phyloP scores from a whole-genome alignment of 2,329 filamentous ascomycete species.

The Cladophialophora immunda region DNA sequence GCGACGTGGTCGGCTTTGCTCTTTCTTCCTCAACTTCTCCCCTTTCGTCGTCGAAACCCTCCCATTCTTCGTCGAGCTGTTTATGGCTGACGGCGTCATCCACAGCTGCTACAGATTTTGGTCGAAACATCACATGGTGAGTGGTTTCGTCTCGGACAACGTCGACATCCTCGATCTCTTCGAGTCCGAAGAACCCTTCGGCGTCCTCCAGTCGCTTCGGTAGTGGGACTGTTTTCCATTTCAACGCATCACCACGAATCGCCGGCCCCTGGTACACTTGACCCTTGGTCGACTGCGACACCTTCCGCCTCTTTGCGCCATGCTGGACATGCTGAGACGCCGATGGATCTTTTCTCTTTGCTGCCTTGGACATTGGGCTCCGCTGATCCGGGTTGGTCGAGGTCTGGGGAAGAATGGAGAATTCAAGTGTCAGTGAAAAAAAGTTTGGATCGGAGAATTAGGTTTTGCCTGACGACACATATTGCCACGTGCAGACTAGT shows the following conservation, averaged over 20 bases:
- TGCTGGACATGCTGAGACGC: slow-evolving; percentile 22
- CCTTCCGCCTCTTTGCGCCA: slow-evolving; percentile 29
- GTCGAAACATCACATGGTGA: slow-evolving; percentile 73
- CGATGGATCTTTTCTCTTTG: slow-evolving; percentile 46
- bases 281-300: slow-evolving; percentile 10
- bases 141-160: slow-evolving; percentile 70
- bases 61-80: slow-evolving; percentile 64
- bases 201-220: slow-evolving; percentile 85
- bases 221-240: slow-evolving; percentile 70
- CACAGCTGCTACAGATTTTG: slow-evolving; percentile 42
- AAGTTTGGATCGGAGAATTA: not conserved
- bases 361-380: slow-evolving; percentile 29
- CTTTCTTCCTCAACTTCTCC: slow-evolving; percentile 39
- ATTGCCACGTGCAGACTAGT: too few relatives aligned
- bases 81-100: slow-evolving; percentile 47
- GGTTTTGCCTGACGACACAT: not conserved
- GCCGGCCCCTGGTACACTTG: slow-evolving; percentile 23
- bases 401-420: not conserved
- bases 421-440: slow-evolving; percentile 7
- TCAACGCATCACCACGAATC: slow-evolving; percentile 60
- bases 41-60: slow-evolving; percentile 68
- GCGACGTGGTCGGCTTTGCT: slow-evolving; percentile 27
- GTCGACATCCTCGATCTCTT: slow-evolving; percentile 91
- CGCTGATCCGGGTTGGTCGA: not conserved
- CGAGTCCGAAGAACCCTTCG: slow-evolving; percentile 91